phyloP scores from a whole-genome alignment of 352 stramenopile species.

The Elongisporangium anandrum region DNA sequence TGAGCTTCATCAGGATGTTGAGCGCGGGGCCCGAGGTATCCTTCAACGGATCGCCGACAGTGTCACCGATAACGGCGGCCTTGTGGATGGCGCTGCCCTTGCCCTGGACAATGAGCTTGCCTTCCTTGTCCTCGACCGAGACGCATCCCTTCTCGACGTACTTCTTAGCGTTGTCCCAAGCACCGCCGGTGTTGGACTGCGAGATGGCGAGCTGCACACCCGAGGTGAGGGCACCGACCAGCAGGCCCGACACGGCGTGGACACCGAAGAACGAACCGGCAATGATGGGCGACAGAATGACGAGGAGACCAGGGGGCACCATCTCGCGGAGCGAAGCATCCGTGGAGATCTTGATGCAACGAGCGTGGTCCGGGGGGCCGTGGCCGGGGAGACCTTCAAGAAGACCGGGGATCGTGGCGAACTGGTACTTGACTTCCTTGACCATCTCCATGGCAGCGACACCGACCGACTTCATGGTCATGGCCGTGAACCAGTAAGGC shows the following conservation, averaged over 20 bases:
- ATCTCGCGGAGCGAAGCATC: constrained; percentile 98
- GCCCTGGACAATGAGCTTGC: constrained; percentile 85
- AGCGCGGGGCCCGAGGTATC: constrained; percentile 98
- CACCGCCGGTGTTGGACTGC: constrained; percentile 99
- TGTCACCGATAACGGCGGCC: constrained; percentile 97
- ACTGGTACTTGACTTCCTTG: constrained; percentile 99
- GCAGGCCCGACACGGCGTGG: constrained; percentile 95
- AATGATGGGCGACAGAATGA: constrained; percentile 98
- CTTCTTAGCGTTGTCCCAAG: constrained; percentile 99
- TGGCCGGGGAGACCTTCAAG: constrained; percentile 91
- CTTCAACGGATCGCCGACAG: constrained; percentile 99
- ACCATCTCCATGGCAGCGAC: constrained; percentile 99
- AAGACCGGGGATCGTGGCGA: constrained; percentile 97
- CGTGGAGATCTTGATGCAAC: constrained; percentile 99
- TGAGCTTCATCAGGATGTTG: constrained; percentile 99
- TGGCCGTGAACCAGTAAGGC: constrained; percentile 99
- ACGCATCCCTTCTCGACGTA: constrained; percentile 97
- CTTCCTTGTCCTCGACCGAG: constrained; percentile 89
- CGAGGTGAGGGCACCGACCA: constrained; percentile 95
- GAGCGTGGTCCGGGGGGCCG: constrained; percentile 79
- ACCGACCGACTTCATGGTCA: constrained; percentile 99
- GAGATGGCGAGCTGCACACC: constrained; percentile 98
- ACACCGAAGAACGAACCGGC: constrained; percentile 98
- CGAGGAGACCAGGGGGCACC: constrained; percentile 96
- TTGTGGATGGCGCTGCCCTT: constrained; percentile 99